Base-by-base conservation (phyloP, 169 alveolate genomes). In the Perkinsus chesapeaki region DNA sequence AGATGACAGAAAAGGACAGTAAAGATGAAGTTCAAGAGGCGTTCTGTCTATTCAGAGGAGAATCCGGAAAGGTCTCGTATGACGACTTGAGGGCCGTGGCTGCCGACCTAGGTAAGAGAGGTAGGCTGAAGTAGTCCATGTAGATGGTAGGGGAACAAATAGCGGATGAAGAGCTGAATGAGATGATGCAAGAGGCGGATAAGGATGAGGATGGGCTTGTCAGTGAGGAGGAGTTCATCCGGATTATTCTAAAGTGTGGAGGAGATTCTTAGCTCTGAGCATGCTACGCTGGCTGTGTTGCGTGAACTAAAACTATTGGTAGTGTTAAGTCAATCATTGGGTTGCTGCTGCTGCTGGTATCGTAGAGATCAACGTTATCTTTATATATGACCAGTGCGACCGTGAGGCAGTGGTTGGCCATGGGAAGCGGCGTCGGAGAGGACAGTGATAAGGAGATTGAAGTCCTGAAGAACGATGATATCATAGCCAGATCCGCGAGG, bases 161-260 rank as follows among this genome's bases (percentile, higher is more conserved):
- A 97, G 95, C 99, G 73, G 99, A 98, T 93, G 99, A 98, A 92
- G 99, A 98, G 95, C 96, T 98, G 90, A 96, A 97, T 93, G 98
- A 97, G 97, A 98, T 98, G 99, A 98, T 98, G 90, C 98, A 97
- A 93, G 99, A 98, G 96, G 99, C 99, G 39, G 99, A 98, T 92
- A 95, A 98, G 93, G 99, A 98, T 94, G 99, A 99, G 48, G 99
- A 98, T 95, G 99, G 99, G 27, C 99, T 97, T 92, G 97, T 98
- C 73, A 97, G 96, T 93, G 99, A 98, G 94, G 99, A 98, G 92
- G 99, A 98, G 94, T 98, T 98, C 95, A 96, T 98, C 93, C 97
- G 98, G 93, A 98, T 98, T 16, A 60, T 60, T 23, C 82, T 60
- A 1, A 60, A 60, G 23, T 34, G 37, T 16, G 82, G 31, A 3